Percentiles rank a stretch among this genome's conserved stretches.
phyloP scores from a whole-genome alignment of 768 basidiomycete genomes.

The Russula earlei region DNA sequence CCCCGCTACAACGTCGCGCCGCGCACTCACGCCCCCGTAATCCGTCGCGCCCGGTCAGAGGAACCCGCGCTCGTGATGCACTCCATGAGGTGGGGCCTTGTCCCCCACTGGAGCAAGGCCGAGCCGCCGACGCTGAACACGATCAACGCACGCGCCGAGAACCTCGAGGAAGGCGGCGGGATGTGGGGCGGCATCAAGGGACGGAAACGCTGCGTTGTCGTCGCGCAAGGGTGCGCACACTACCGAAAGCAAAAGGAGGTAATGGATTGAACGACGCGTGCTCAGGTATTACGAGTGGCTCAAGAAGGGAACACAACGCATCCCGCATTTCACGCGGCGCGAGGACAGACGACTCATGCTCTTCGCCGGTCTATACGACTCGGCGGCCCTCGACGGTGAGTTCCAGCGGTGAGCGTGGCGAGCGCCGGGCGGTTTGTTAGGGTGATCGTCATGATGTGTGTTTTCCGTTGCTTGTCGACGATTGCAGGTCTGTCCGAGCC shows the following conservation, averaged over 20 bases:
- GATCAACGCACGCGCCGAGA: conserved; percentile 86
- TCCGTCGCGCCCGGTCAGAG: conserved; percentile 33
- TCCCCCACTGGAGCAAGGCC: conserved; percentile 74
- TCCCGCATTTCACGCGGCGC: conserved; percentile 75
- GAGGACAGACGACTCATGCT: conserved; percentile 60
- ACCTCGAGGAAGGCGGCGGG: conserved; percentile 59
- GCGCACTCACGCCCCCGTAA: conserved; percentile 65
- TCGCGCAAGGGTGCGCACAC: conserved; percentile 57
- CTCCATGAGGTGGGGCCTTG: conserved; percentile 86
- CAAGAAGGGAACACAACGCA: conserved; percentile 65
- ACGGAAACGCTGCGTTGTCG: conserved; percentile 75
- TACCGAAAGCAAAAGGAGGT: too few relatives aligned
- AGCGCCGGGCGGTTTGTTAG: too few relatives aligned
- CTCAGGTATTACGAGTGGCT: conserved; percentile 92
- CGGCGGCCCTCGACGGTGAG: conserved; percentile 52
- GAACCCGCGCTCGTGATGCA: conserved; percentile 46
- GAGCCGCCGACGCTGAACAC: conserved; percentile 70
- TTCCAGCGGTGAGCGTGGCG: too few relatives aligned
- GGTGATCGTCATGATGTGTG: too few relatives aligned
- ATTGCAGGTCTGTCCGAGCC: conserved; percentile 41
- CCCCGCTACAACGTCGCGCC: conserved; percentile 80
- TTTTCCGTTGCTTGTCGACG: neutral
- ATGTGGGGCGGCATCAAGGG: conserved; percentile 85
- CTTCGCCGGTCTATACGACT: conserved; percentile 84
- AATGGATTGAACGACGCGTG: too few relatives aligned